Base-by-base conservation (phyloP, 2,329 filamentous ascomycete genomes). In the Aspergillaceae sp. region DNA sequence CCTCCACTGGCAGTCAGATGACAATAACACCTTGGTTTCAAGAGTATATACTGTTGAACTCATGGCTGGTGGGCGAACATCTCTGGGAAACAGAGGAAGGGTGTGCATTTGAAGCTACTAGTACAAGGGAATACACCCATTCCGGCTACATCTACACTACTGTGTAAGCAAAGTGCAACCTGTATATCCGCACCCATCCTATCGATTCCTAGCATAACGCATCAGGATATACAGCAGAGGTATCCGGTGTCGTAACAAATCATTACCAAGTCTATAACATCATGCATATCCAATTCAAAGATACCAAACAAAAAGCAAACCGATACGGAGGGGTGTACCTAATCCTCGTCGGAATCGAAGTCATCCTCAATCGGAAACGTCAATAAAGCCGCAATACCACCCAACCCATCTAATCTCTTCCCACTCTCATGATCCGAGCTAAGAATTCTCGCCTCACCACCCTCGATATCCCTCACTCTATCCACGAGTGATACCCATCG, bases 341-440 rank as follows among this genome's bases (percentile, higher is more conserved):
- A 69, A 29, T 71, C 69, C 8, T 73, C 74, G 10, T 74, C 72
- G 6, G 71, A 81, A 2, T 84, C 82, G 32, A 90, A 83, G 51
- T 94, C 87, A 40, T 94, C 72, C 54, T 94, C 89, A 34, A 97
- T 76, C 0, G 92, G 90, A 63, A 90, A 98, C 8, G 91, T 96
- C 52, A 96, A 71, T 29, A 96, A 84, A 1, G 89, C 89, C 10
- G 91, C 92, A 51, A 98, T 84, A 11, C 89, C 86, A 1, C 92
- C 90, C 49, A 97, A 65, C 8, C 83, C 85, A 54, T 90, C 87
- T 9, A 98, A 69, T 49, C 89, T 75, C 70, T 85, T 84, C 1
- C 92, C 92, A 64, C 90, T 96, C 71, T 96, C 91, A 65, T 97
- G 91, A 60, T 94, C 85, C 58, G 86, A 90, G 65, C 91, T 97